A percentile compares a stretch with the other conserved stretches of the same genome.
phyloP scores from a whole-genome alignment of 2,329 filamentous ascomycete genomes.

The Leptographium wingfieldii region DNA sequence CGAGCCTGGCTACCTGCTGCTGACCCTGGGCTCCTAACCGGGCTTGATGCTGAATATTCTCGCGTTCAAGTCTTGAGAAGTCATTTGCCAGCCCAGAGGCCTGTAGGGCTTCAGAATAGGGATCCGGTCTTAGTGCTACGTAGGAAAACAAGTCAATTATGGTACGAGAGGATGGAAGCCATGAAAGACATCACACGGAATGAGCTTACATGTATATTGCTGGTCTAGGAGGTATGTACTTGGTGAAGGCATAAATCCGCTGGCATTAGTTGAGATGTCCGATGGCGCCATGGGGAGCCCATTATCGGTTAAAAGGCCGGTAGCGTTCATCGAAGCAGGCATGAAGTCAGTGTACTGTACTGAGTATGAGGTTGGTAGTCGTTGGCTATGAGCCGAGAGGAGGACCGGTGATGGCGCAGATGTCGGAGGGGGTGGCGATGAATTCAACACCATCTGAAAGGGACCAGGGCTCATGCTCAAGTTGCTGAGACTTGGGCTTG shows the following conservation, averaged over 20 bases:
- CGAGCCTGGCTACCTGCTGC: constrained; percentile 16
- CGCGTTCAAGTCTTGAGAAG: neutral
- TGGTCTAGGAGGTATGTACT: constrained; percentile 8
- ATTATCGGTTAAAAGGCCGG: neutral
- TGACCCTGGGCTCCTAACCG: neutral
- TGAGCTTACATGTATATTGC: constrained; percentile 5
- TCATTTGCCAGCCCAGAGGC: neutral
- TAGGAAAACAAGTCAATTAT: neutral
- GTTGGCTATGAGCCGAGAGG: neutral
- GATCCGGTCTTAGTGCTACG: neutral
- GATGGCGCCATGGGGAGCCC: neutral
- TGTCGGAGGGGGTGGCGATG: constrained; percentile 21
- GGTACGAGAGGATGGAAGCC: no score
- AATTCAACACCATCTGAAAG: constrained; percentile 16
- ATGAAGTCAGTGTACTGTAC: constrained; percentile 4
- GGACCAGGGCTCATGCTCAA: constrained; percentile 9
- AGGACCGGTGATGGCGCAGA: neutral
- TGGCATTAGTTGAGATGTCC: neutral
- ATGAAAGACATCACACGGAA: neutral
- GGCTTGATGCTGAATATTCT: neutral
- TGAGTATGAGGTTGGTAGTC: constrained; percentile 3
- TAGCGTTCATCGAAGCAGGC: neutral
- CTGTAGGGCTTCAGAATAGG: neutral
- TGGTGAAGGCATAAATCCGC: neutral
- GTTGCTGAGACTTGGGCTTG: constrained; percentile 24